Base-by-base conservation (phyloP, 1,284 basidiomycete species). In the Testicularia cyperi region DNA sequence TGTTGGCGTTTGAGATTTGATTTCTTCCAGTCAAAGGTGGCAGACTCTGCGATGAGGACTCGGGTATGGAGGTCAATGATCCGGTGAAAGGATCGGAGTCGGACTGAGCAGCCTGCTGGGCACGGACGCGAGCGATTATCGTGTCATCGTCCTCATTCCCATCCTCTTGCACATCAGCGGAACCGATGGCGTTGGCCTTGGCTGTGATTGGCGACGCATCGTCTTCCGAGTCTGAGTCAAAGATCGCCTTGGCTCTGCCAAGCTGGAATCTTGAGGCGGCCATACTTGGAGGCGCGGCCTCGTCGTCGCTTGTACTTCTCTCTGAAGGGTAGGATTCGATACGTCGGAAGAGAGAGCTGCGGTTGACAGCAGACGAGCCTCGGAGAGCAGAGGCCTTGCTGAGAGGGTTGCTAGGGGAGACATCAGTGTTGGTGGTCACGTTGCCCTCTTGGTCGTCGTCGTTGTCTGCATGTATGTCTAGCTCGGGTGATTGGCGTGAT, bases 1-100 rank as follows among this genome's bases (percentile, higher is more conserved):
- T 16, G 30, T 16, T 19, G 30, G 25, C 19, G 52, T 14, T 39
- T 37, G 30, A 43, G 15, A 8, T n/a, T n/a, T n/a, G n/a, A n/a
- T n/a, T n/a, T n/a, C n/a, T n/a, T n/a, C n/a, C n/a, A n/a, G n/a
- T n/a, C n/a, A n/a, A n/a, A n/a, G n/a, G n/a, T n/a, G n/a, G 49
- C 37, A 6, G 49, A 47, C 13, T 18, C 39, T 53, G 56, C 1
- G 56, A 53, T 29, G 44, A 53, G 4, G 57, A 45, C n/a, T 39
- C 31, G 8, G 45, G 51, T 0, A 32, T 30, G 8, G 57, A 54
- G 24, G 57, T 54, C 8, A 61, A 18, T 4, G 57, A 49, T 32
- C 57, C 57, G 2, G 38, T 35, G 38, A 60, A 60, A 1, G 56
- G 49, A 24, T 60, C 56, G 4, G 56, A 60, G 26, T 41, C 33